phyloP scores from a whole-genome alignment of 192 early-diverging fungal genomes.

The Entomortierella parvispora region DNA sequence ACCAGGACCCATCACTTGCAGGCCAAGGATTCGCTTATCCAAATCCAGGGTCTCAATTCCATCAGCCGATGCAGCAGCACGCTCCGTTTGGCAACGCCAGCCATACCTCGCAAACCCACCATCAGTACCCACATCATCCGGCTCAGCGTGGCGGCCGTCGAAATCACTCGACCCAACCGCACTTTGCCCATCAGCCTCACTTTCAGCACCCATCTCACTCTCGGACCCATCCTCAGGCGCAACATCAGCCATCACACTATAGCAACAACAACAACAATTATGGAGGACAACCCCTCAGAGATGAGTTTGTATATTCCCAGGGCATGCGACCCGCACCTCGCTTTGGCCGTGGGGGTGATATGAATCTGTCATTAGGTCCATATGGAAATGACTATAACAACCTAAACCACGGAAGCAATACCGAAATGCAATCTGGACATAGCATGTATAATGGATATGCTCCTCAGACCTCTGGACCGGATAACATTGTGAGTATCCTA shows the following conservation, averaged over 20 bases:
- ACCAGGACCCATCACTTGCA: too few species aligned
- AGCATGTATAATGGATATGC: constrained; percentile 15
- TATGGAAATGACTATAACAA: constrained; percentile 21
- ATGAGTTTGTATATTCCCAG: constrained; percentile 34
- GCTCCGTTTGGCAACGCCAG: constrained; percentile 9
- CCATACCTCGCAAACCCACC: constrained; percentile 5
- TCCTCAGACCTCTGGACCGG: constrained; percentile 6
- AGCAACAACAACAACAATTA: constrained; percentile 13
- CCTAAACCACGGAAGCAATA: too few species aligned
- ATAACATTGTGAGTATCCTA: constrained; percentile 24
- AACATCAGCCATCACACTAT: constrained; percentile 13
- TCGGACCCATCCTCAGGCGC: constrained; percentile 34
- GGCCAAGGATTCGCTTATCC: background rate
- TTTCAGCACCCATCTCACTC: constrained; percentile 32
- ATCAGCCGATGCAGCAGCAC: constrained; percentile 4
- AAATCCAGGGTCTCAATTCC: background rate
- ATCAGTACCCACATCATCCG: constrained; percentile 14
- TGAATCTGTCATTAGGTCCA: constrained; percentile 4
- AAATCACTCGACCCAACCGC: constrained; percentile 8
- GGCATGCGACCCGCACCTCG: constrained; percentile 14
- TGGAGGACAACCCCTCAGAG: constrained; percentile 10
- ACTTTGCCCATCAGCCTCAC: constrained; percentile 21
- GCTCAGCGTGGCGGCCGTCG: constrained; percentile 29
- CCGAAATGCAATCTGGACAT: too few species aligned
- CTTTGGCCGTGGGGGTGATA: constrained; percentile 4